phyloP scores from a whole-genome alignment of 2,329 filamentous ascomycete genomes.

The Ophiostoma pallidulum region DNA sequence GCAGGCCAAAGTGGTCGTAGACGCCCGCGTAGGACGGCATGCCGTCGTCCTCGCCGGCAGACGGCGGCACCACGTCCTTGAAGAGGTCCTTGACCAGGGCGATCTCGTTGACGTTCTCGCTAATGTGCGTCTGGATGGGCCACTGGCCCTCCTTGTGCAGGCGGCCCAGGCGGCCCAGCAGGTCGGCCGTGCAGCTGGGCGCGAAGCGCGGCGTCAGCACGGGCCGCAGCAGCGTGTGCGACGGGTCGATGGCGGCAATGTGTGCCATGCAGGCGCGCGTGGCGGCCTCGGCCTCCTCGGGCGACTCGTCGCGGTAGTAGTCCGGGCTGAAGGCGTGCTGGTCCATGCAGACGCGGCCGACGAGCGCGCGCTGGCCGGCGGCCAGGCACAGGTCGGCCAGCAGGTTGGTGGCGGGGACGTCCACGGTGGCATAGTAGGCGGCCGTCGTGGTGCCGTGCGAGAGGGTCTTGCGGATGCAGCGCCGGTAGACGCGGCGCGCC shows the following conservation, averaged over 20 bases:
- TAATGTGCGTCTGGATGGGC: conserved; percentile 81
- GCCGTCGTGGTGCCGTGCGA: conserved; percentile 88
- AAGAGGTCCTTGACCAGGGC: conserved; percentile 62
- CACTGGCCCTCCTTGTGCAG: conserved; percentile 54
- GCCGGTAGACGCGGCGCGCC: conserved; percentile 64
- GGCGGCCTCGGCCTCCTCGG: conserved; percentile 45
- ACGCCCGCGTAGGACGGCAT: conserved; percentile 58
- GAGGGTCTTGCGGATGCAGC: conserved; percentile 70
- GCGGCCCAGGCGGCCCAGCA: conserved; percentile 54
- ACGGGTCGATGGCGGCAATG: conserved; percentile 57
- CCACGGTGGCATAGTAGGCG: conserved; percentile 87
- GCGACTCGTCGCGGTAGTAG: conserved; percentile 68
- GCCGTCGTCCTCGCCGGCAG: conserved; percentile 23
- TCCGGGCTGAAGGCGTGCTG: conserved; percentile 52
- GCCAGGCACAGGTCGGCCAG: conserved; percentile 74
- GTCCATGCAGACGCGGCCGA: conserved; percentile 96
- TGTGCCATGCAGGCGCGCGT: conserved; percentile 55
- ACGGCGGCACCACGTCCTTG: conserved; percentile 30
- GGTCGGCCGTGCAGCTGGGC: conserved; percentile 48
- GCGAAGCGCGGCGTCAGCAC: conserved; percentile 71
- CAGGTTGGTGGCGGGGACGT: conserved; percentile 81
- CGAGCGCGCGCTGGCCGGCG: conserved; percentile 76
- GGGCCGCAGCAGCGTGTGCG: conserved; percentile 56
- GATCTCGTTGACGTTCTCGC: conserved; percentile 70
- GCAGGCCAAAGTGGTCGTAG: conserved; percentile 63